Conservation (phyloP, 805 yeast genomes). For the Metschnikowia proteae region DNA sequence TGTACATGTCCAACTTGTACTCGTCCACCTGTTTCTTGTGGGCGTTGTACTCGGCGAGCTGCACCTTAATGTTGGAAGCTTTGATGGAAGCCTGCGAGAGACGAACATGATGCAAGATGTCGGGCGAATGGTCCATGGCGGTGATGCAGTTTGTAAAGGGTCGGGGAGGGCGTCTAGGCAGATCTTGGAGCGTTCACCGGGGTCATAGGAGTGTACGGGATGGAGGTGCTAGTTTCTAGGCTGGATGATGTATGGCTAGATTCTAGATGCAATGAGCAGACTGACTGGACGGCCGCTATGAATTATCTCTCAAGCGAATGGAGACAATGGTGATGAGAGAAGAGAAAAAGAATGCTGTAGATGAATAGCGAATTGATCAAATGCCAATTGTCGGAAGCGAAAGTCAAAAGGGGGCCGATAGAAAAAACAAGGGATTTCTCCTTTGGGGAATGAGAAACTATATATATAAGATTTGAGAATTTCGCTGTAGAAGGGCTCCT, state of each 20-base stretch:
- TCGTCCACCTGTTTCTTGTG: constrained; percentile 43
- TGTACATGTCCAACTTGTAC: constrained; percentile 43
- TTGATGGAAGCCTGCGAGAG: constrained; percentile 30
- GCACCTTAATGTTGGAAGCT: constrained; percentile 38
- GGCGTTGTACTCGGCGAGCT: constrained; percentile 44
- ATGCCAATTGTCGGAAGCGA: constrained; percentile 1
- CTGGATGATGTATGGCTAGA: neutral
- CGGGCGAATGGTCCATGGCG: constrained; percentile 15
- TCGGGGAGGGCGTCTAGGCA: constrained; percentile 1
- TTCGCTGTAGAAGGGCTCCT: neutral
- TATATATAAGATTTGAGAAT: neutral
- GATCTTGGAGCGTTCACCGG: neutral
- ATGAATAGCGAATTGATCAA: neutral
- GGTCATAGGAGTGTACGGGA: constrained; percentile 1
- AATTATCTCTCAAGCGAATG: constrained; percentile 4
- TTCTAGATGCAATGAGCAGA: constrained; percentile 1
- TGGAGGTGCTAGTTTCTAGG: neutral
- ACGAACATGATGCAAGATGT: constrained; percentile 22
- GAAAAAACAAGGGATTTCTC: constrained; percentile 1
- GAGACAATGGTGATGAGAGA: constrained; percentile 1
- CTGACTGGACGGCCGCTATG: neutral
- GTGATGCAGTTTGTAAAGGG: neutral
- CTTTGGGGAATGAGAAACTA: neutral
- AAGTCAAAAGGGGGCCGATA: constrained; percentile 5
- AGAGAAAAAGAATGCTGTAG: constrained; percentile 4